phyloP scores from a whole-genome alignment of 805 yeast genomes.

The Lachancea thermotolerans region DNA sequence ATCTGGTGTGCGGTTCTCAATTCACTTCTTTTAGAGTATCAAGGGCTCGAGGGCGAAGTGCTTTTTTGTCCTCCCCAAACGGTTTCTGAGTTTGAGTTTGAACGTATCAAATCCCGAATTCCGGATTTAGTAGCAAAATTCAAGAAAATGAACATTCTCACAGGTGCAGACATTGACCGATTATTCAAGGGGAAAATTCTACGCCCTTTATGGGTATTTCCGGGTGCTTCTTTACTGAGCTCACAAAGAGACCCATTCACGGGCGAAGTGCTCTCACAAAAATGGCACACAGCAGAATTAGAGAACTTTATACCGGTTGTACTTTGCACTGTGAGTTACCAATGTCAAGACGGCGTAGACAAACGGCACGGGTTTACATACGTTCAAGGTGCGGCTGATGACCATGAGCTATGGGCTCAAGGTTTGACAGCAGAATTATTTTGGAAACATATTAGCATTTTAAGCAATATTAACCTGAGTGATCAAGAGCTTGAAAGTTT shows the following conservation, averaged over 20 bases:
- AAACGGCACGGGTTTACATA: slow-evolving; percentile 46
- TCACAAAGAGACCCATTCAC: slow-evolving; percentile 24
- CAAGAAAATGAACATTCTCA: slow-evolving; percentile 35
- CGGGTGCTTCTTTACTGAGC: slow-evolving; percentile 35
- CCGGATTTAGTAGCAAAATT: slow-evolving; percentile 45
- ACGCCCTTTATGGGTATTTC: slow-evolving; percentile 65
- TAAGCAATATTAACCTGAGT: slow-evolving; percentile 24
- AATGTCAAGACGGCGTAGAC: slow-evolving; percentile 52
- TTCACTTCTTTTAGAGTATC: slow-evolving; percentile 39
- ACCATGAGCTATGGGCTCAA: slow-evolving; percentile 80
- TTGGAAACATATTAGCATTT: slow-evolving; percentile 41
- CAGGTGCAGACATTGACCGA: slow-evolving; percentile 27
- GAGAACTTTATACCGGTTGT: slow-evolving; percentile 39
- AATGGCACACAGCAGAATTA: slow-evolving; percentile 29
- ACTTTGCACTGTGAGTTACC: slow-evolving; percentile 56
- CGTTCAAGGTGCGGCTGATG: slow-evolving; percentile 93
- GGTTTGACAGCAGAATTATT: slow-evolving; percentile 46
- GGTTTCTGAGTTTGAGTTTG: slow-evolving; percentile 51
- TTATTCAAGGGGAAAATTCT: slow-evolving; percentile 43
- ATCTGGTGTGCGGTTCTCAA: slow-evolving; percentile 86
- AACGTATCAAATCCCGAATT: slow-evolving; percentile 41
- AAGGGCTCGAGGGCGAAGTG: slow-evolving; percentile 27
- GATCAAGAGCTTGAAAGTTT: slow-evolving; percentile 28
- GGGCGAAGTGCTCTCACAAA: slow-evolving; percentile 23
- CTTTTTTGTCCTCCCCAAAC: slow-evolving; percentile 45